Base-by-base conservation (phyloP, 2,329 filamentous ascomycete genomes). In the Colletotrichum euphorbiae region DNA sequence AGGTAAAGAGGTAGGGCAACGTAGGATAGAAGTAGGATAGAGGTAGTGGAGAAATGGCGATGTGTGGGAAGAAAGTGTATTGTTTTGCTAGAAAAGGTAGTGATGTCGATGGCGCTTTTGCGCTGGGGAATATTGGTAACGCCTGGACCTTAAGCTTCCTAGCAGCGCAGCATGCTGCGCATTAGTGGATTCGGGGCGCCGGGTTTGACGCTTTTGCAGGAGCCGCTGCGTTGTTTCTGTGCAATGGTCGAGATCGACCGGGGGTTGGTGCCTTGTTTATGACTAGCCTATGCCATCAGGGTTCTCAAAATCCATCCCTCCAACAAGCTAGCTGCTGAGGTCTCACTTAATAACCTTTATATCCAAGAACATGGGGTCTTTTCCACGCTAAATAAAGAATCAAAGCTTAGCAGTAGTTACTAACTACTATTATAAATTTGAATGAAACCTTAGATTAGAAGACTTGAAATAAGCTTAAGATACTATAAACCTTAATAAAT, bases 101-200 rank as follows among this genome's bases (percentile, higher is more conserved):
- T 59, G 65, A 68, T 65, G 60, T 52, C 46, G 46, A 59, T 24
- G 61, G 61, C 54, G 45, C n/a, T 40, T 40, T 51, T 61, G 58
- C 46, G 33, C 64, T 67, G 60, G 40, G 38, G 17, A 54, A 33
- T 21, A 31, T n/a, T 51, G 36, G 59, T 43, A 63, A 51, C 38
- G 33, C 19, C 50, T 63, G 60, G 46, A 43, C 65, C 65, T 55
- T 68, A 68, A 68, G 54, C 65, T 68, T 65, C 60, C 61, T 13
- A 50, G 43, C 65, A 42, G 65, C 36, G 52, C 42, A 28, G 51
- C 36, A 46, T 64, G 28, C 8, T 17, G 33, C 48, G 48, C 48
- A 52, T 15, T 38, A 61, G 54, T 68, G 65, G 61, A 54, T 54
- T 68, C 15, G 54, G 46, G 43, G 61, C 40, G 28, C 51, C 45